Evolutionary conservation across 2,329 filamentous ascomycete species (phyloP), one percentile per base, ranked within the genome.

Genomic region (Diaporthe sp.): DNA sequence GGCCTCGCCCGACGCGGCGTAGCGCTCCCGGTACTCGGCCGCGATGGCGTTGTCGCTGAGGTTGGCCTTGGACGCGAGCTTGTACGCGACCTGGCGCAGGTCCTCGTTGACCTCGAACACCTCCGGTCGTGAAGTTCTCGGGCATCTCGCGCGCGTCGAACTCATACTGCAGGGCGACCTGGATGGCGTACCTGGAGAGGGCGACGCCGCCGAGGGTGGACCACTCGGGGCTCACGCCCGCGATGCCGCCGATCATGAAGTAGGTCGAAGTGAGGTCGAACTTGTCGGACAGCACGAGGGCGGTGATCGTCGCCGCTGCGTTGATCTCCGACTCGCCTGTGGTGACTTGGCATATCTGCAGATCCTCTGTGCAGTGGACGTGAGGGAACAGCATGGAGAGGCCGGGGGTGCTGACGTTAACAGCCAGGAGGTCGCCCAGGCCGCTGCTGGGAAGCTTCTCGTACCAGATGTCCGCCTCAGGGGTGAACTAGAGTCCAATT

Each of bases 111-210:
- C 82, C 81, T 94, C 92, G 79, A 93, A 91, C 5, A 94, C 92
- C 78, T 94, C 92, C 15, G 0, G 92, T 93, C 0, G 87, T 84
- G 83, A 88, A 94, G 81, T 91, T 92, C 2, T 80, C 80, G 0
- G 92, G 92, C 45, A 94, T 89, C 76, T 94, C 92, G 45, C 93
- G 89, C 1, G 89, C 84, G 78, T 95, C 93, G 76, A 95, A 90
- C 82, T 95, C 93, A 77, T 95, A 94, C 81, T 95, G 93, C 71
- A 95, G 85, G 0, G 91, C 93, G 3, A 95, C 92, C 80, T 95
- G 94, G 7, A 95, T 88, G 0, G 92, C 90, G 79, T 91, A 96
- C 30, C 90, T 88, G 50, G 91, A 89, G 71, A 96, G 90, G 1
- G 92, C 92, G 0, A 94, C 92, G 54, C 89, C 88, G 58, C 89